Base-by-base conservation (phyloP, 148 eudicot genomes). In the Hydrangea macrophylla region DNA sequence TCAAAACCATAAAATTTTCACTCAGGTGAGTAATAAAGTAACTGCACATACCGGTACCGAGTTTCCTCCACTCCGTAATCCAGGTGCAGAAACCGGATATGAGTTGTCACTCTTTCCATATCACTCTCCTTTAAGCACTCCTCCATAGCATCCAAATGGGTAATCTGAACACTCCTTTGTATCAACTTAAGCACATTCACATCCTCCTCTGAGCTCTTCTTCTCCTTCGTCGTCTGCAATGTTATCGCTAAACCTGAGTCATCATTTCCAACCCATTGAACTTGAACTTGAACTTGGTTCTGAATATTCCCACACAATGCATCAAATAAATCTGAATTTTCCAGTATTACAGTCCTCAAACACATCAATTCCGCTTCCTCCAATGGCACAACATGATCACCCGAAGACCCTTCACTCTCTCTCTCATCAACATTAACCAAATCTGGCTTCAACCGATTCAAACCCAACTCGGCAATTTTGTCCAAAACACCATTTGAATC, bases 61-160 rank as follows among this genome's bases (percentile, higher is more conserved):
- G 62, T 75, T 76, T 94, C 85, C 53, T 76, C 70, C 12, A 94
- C 84, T 39, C 86, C 96, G 75, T 81, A 75, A 55, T 83, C 85
- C 67, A 86, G 75, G 60, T 79, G 89, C 75, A 94, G 85, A 82
- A 83, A 86, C 17, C 78, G 83, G 59, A 90, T 67, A 79, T 86
- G 97, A 24, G 78, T 71, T 60, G 77, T 54, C 12, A 75, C 86
- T 59, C 83, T 82, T 74, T 88, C 85, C 58, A 63, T 70, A 60
- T 90, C 86, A 35, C 65, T 71, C 9, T 67, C 74, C 51, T 67
- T 71, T 40, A 88, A 58, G 69, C 88, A 84, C 59, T 65, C 77
- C 74, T 65, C 85, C 83, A 90, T 83, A 53, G 89, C 87, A 75
- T 90, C 92, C 82, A 94, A 77, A 86, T 90, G 97, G 5, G 76